Evolutionary conservation across 164 flowering plant genomes (phyloP).

Genomic region (Nelumbo lutea): DNA sequence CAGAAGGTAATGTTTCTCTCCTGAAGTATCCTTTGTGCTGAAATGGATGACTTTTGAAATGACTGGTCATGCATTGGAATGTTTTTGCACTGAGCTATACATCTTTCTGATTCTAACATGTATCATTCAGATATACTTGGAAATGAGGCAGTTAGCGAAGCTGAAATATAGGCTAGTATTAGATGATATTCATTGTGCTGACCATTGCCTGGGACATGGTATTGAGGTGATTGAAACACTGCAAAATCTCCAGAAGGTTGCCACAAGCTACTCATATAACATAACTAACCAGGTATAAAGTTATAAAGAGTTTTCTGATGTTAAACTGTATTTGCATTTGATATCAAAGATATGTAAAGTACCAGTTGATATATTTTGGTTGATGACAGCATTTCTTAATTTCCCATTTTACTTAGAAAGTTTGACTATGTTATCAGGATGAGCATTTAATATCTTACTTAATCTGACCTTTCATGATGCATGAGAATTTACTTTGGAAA

Average conservation of each 20-base stretch:
- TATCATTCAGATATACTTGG: slow-evolving; percentile 24
- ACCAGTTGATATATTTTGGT: background rate
- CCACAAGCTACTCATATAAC: slow-evolving; percentile 18
- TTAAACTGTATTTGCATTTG: background rate
- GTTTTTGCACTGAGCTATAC: background rate
- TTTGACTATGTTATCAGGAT: background rate
- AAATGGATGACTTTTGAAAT: background rate
- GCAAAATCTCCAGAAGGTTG: slow-evolving; percentile 20
- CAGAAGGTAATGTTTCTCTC: slow-evolving; percentile 21
- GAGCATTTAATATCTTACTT: background rate
- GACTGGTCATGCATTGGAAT: background rate
- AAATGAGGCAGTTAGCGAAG: slow-evolving; percentile 29
- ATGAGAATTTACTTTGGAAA: background rate
- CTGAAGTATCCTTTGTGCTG: background rate
- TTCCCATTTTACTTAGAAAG: background rate
- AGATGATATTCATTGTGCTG: slow-evolving; percentile 25
- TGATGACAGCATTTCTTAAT: background rate
- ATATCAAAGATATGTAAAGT: background rate
- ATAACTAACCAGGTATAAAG: slow-evolving; percentile 21
- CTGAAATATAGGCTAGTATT: slow-evolving; percentile 26
- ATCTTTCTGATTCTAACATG: slow-evolving; percentile 4
- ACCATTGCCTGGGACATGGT: slow-evolving; percentile 11
- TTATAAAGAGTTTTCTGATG: background rate
- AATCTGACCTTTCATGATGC: background rate
- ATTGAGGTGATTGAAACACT: slow-evolving; percentile 16